These are phyloP conservation scores for Austroboletus festivus DNA, from an alignment of 768 basidiomycete species.

Conservation along the genomic window DNA sequence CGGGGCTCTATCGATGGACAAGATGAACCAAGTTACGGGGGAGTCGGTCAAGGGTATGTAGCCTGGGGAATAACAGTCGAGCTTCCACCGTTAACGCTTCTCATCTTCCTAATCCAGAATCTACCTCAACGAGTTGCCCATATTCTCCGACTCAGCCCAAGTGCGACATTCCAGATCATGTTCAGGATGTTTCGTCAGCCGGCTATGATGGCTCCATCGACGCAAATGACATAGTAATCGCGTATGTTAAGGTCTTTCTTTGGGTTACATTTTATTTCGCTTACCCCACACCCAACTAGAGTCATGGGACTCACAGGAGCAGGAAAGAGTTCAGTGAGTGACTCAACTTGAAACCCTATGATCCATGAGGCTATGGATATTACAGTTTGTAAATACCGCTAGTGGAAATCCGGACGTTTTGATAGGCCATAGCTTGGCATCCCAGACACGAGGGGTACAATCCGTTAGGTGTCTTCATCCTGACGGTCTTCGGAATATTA, in stretches of 20 bases:
- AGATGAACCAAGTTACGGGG: too few relatives aligned
- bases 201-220: not conserved
- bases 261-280: not conserved
- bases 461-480: constrained; percentile 13
- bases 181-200: not conserved
- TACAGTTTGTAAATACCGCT: constrained; percentile 13
- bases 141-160: not conserved
- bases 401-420: not conserved
- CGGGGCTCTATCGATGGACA: too few relatives aligned
- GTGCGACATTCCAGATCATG: not conserved
- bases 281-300: not conserved
- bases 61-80: too few relatives aligned
- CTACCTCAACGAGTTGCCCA: too few relatives aligned
- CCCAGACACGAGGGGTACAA: constrained; percentile 7
- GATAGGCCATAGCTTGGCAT: not conserved
- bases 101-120: too few relatives aligned
- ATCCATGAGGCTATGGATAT: not conserved
- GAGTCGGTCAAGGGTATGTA: too few relatives aligned
- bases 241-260: constrained; percentile 14
- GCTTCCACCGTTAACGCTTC: too few relatives aligned
- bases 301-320: constrained; percentile 17
- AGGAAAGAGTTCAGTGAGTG: constrained; percentile 21
- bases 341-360: not conserved
- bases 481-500: constrained; percentile 10
- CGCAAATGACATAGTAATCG: constrained; percentile 14